Base-by-base conservation (phyloP, 305 asterid species). In the Solanum aculeatissimum region DNA sequence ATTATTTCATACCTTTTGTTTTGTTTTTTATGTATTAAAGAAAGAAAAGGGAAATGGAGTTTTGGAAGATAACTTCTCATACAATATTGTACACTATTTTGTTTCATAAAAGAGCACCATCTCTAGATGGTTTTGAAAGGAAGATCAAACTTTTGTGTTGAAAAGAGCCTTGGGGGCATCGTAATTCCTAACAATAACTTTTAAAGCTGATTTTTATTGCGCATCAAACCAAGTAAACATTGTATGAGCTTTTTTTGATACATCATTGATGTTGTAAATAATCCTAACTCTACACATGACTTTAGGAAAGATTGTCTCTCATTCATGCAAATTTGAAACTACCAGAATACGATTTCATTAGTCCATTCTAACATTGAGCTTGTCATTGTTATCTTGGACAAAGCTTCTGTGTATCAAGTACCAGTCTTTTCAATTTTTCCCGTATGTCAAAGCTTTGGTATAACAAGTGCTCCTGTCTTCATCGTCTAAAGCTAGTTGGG, bases 401-500 rank as follows among this genome's bases (percentile, higher is more conserved):
- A 53, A 10, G 32, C 32, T 51, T 32, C 68, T 53, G 1, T 12
- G 15, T 12, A 78, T 53, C 68, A 32, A 53, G 83, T 18, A 19
- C 62, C 49, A 32, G 29, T 62, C 42, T 16, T 25, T 18, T 82
- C 63, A 11, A 47, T 63, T 23, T 16, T 11, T 14, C 2, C 47
- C 0, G 9, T 60, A 5, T 21, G 21, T 82, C 60, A 45, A 58
- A 63, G 9, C 45, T 15, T 21, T 54, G 51, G 68, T 18, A 35
- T 78, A 54, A 4, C 68, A 78, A 7, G n/a, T 53, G 32, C 21
- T 78, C 51, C 27, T 6, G 68, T 70, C 89, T 83, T 94, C 92
- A 89, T 9, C 83, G 54, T 78, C 88, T 88, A 83, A 92, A 89
- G 85, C 21, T 87, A 74, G 83, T 77, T 29, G 98, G 98, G 87